Evolutionary conservation across 169 alveolate genomes (phyloP).

Genomic region (Plasmodium gonderi): DNA sequence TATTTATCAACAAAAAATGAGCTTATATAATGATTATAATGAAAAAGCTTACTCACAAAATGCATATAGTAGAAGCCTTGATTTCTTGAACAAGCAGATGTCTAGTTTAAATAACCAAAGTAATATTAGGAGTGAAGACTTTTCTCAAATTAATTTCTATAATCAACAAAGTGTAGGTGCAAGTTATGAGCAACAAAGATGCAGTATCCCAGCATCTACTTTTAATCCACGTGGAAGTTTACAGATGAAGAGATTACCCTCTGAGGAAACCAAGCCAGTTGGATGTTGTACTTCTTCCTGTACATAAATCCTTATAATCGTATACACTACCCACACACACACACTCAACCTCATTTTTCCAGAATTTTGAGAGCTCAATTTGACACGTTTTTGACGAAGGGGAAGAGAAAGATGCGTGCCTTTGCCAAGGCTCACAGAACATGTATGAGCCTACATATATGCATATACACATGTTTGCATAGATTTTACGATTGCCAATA

Average conservation of each 20-base stretch:
- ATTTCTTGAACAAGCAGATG: constrained; percentile 13
- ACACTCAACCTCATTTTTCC: too few relatives aligned
- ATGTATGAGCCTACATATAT: neutral
- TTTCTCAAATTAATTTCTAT: constrained; percentile 41
- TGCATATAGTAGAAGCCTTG: constrained; percentile 36
- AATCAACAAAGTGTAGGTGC: constrained; percentile 23
- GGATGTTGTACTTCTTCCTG: constrained; percentile 67
- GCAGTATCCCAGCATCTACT: constrained; percentile 40
- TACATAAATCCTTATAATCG: too few relatives aligned
- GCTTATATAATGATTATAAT: constrained; percentile 31
- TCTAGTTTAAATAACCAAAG: constrained; percentile 21
- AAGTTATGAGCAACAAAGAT: constrained; percentile 24
- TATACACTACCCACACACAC: too few relatives aligned
- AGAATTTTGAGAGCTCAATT: too few relatives aligned
- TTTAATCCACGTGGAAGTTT: constrained; percentile 37
- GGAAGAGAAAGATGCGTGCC: too few relatives aligned
- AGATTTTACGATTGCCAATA: neutral
- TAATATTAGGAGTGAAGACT: constrained; percentile 45
- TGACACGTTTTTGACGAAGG: too few relatives aligned
- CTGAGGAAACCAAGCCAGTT: constrained; percentile 70
- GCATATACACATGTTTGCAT: neutral
- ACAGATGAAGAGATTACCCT: constrained; percentile 68
- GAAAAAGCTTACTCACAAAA: constrained; percentile 58
- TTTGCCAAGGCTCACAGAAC: too few relatives aligned
- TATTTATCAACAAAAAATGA: constrained; percentile 31